Percentiles rank a stretch among this genome's conserved stretches.
Conservation (phyloP, 2,329 filamentous ascomycete species). For the Talaromyces sp. region DNA sequence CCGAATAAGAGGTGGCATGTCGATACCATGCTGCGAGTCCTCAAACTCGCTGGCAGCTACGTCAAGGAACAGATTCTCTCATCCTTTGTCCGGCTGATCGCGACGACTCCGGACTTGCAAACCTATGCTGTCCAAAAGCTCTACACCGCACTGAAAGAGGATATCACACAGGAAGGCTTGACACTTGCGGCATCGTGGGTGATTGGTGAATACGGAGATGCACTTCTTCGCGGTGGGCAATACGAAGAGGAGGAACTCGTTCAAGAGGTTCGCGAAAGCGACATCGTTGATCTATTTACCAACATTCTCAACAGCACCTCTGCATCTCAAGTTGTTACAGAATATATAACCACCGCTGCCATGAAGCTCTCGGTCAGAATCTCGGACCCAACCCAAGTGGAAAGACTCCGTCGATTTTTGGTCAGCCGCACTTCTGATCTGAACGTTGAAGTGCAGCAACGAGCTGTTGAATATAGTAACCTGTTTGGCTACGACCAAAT, state of each 20-base stretch:
- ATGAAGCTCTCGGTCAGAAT: conserved; percentile 93
- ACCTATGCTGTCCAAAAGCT: conserved; percentile 96
- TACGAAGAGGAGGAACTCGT: conserved; percentile 94
- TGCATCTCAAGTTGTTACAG: conserved; percentile 80
- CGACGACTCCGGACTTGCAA: conserved; percentile 88
- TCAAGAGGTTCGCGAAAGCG: conserved; percentile 73
- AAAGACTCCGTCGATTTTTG: conserved; percentile 75
- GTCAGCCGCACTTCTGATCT: conserved; percentile 76
- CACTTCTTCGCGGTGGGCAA: conserved; percentile 79
- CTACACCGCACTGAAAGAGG: conserved; percentile 83
- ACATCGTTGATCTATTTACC: conserved; percentile 87
- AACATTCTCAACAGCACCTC: conserved; percentile 94
- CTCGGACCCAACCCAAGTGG: conserved; percentile 75
- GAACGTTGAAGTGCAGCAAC: conserved; percentile 92
- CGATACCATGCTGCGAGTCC: conserved; percentile 90
- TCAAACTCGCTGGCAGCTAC: conserved; percentile 91
- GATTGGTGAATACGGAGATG: conserved; percentile 93
- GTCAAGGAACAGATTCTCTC: conserved; percentile 97
- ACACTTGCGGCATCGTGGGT: conserved; percentile 94
- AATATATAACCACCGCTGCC: conserved; percentile 91
- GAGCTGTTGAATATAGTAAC: conserved; percentile 91
- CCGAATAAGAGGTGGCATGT: conserved; percentile 98
- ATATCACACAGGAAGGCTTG: conserved; percentile 94
- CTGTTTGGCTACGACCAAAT: conserved; percentile 89
- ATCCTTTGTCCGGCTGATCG: conserved; percentile 91